phyloP scores from a whole-genome alignment of 805 yeast species.

The Komagataella mondaviorum region DNA sequence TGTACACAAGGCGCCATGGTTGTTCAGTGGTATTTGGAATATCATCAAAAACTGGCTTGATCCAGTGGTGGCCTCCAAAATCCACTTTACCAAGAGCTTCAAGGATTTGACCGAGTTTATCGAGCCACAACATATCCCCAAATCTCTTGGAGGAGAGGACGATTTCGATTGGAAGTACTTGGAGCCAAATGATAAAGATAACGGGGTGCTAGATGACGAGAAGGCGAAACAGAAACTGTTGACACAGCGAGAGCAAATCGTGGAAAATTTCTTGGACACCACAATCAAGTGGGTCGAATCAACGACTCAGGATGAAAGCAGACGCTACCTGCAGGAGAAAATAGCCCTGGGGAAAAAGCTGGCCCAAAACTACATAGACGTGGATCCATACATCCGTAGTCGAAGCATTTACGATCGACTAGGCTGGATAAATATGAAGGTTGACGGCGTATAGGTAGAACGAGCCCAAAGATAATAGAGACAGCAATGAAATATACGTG shows the following conservation, averaged over 20 bases:
- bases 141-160: constrained; percentile 65
- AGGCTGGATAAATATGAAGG: constrained; percentile 20
- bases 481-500: neutral
- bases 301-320: constrained; percentile 33
- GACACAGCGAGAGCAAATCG: constrained; percentile 31
- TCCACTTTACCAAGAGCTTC: constrained; percentile 61
- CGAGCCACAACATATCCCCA: constrained; percentile 46
- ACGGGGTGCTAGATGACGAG: constrained; percentile 29
- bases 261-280: constrained; percentile 39
- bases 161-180: constrained; percentile 42
- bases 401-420: constrained; percentile 69
- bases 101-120: constrained; percentile 59
- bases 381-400: constrained; percentile 77
- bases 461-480: neutral
- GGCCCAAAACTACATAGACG: constrained; percentile 44
- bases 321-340: constrained; percentile 37
- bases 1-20: constrained; percentile 95
- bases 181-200: constrained; percentile 47
- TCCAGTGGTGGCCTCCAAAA: constrained; percentile 90
- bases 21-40: constrained; percentile 90
- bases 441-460: neutral
- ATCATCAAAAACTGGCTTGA: constrained; percentile 89
- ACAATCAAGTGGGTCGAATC: constrained; percentile 76
- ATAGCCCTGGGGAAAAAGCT: constrained; percentile 36
- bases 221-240: constrained; percentile 30